Conservation (phyloP, 2,329 filamentous ascomycete species). For the Ceratocystis huliohia region DNA sequence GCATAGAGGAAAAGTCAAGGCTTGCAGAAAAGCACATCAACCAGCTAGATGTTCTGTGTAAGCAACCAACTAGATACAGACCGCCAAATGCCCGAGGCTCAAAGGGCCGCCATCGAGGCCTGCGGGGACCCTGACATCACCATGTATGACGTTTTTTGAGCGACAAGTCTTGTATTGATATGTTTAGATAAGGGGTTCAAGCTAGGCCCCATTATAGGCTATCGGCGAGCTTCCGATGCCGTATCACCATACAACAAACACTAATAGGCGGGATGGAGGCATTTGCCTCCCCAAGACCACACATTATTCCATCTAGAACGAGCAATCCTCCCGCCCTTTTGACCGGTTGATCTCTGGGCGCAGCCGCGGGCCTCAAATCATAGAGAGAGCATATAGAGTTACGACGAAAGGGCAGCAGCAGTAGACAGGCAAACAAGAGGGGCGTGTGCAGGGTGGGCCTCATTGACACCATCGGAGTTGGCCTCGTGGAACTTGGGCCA, state of each 20-base stretch:
- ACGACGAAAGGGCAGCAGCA: background rate
- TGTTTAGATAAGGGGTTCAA: background rate
- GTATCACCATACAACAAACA: background rate
- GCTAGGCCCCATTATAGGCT: background rate
- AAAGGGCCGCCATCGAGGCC: background rate
- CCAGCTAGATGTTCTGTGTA: background rate
- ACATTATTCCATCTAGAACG: background rate
- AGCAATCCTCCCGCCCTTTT: background rate
- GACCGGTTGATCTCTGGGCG: background rate
- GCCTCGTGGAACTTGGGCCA: slow-evolving; percentile 9
- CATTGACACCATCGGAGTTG: slow-evolving; percentile 1
- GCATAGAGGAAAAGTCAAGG: background rate
- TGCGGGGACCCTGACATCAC: background rate
- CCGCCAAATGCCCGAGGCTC: background rate
- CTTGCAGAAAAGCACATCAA: background rate
- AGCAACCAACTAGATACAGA: background rate
- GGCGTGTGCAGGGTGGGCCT: slow-evolving; percentile 7
- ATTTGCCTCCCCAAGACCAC: background rate
- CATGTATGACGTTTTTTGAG: background rate
- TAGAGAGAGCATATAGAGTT: slow-evolving; percentile 1
- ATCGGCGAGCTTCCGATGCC: background rate
- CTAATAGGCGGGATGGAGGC: background rate
- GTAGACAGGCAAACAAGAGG: background rate
- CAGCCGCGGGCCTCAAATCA: slow-evolving; percentile 4
- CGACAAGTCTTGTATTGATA: background rate